phyloP scores from a whole-genome alignment of 441 rosid species.

The Corymbia calophylla region DNA sequence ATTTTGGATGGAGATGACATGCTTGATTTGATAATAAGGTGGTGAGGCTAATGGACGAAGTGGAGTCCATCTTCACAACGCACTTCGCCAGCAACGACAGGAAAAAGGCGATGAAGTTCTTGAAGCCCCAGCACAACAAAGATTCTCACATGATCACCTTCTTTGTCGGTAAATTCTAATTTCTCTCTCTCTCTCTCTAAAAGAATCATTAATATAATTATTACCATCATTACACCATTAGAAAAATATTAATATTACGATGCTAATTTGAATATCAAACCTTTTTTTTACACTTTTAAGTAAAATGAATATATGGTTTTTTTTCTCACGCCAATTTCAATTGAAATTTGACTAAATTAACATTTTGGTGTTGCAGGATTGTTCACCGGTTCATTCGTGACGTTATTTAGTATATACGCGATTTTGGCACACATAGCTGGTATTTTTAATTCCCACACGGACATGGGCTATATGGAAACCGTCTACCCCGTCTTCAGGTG shows the following conservation, averaged over 20 bases:
- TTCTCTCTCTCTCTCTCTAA: not conserved
- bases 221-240: not conserved
- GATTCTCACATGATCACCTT: constrained; percentile 97
- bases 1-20: not conserved
- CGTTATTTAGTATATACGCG: constrained; percentile 72
- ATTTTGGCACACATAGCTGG: constrained; percentile 85
- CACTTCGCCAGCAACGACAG: constrained; percentile 94
- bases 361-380: constrained; percentile 45
- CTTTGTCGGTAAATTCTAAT: constrained; percentile 62
- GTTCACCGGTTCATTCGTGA: constrained; percentile 89
- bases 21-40: constrained; percentile 28
- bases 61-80: constrained; percentile 95
- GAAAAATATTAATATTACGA: not conserved
- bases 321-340: not conserved
- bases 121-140: constrained; percentile 78
- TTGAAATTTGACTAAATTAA: not conserved
- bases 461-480: constrained; percentile 61
- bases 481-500: constrained; percentile 99
- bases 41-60: constrained; percentile 94
- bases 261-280: not conserved
- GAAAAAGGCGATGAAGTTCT: constrained; percentile 94
- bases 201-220: not conserved
- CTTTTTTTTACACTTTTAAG: not conserved
- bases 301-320: not conserved
- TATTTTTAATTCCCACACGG: constrained; percentile 46